Conservation (phyloP, 1,284 basidiomycete genomes). For the Puccinia novopanici region DNA sequence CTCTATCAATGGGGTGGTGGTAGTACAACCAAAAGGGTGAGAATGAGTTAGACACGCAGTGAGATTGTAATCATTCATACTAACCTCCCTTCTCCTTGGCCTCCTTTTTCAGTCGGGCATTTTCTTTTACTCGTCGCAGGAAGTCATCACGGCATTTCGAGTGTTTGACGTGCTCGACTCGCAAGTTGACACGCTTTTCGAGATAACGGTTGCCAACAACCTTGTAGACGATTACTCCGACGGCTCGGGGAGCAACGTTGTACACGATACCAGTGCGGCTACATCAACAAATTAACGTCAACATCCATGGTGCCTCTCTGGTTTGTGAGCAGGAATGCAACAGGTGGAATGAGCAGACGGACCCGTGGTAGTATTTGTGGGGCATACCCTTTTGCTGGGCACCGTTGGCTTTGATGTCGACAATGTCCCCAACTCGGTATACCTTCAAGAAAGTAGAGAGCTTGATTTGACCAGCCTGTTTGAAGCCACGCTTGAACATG, state of each 20-base stretch:
- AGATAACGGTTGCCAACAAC: slow-evolving; percentile 98
- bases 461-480: slow-evolving; percentile 69
- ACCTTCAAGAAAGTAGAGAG: slow-evolving; percentile 88
- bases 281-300: slow-evolving; percentile 16
- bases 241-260: slow-evolving; percentile 92
- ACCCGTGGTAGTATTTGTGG: slow-evolving; percentile 72
- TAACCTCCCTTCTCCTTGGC: slow-evolving; percentile 86
- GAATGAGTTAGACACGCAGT: background rate
- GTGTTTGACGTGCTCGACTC: slow-evolving; percentile 96
- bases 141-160: slow-evolving; percentile 99
- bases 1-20: slow-evolving; percentile 63
- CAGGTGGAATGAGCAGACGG: background rate
- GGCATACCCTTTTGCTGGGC: slow-evolving; percentile 99
- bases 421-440: slow-evolving; percentile 96
- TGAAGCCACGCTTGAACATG: slow-evolving; percentile 99
- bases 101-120: slow-evolving; percentile 79
- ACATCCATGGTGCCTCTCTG: background rate
- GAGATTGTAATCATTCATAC: slow-evolving; percentile 58
- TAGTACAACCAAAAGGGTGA: slow-evolving; percentile 6
- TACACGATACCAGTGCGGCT: slow-evolving; percentile 96
- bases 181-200: slow-evolving; percentile 99
- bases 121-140: slow-evolving; percentile 90
- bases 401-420: slow-evolving; percentile 99
- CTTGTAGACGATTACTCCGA: slow-evolving; percentile 98
- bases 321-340: background rate